These are phyloP conservation scores for Sporothrix euskadiensis DNA, from an alignment of 2,329 filamentous ascomycete species.

Conservation along the genomic window DNA sequence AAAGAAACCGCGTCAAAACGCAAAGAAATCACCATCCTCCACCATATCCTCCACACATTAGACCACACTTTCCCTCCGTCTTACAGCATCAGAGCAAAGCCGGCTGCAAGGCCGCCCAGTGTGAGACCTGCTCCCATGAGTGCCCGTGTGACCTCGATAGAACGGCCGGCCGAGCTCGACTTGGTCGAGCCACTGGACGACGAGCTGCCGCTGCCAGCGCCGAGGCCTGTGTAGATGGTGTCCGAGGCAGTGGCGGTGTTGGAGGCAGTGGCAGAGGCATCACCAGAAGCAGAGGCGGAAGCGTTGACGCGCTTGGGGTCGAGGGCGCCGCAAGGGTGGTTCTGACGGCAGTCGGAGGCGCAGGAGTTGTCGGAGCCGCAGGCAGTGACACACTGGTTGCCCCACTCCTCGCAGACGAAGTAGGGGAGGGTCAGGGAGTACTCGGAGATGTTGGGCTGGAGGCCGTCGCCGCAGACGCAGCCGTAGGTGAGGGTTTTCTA, in stretches of 20 bases:
- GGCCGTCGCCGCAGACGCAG: constrained; percentile 69
- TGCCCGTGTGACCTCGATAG: constrained; percentile 40
- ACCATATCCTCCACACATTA: background rate
- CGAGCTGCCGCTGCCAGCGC: constrained; percentile 26
- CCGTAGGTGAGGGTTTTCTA: constrained; percentile 64
- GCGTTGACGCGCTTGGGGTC: constrained; percentile 62
- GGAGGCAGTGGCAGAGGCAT: constrained; percentile 42
- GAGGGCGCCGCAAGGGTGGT: constrained; percentile 73
- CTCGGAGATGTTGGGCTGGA: constrained; percentile 70
- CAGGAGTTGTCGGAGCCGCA: constrained; percentile 62
- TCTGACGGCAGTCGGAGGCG: constrained; percentile 58
- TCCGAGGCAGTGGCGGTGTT: constrained; percentile 36
- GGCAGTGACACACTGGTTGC: constrained; percentile 62
- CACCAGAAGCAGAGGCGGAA: constrained; percentile 49
- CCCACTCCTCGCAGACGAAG: constrained; percentile 72
- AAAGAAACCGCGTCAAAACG: background rate
- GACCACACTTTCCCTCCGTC: background rate
- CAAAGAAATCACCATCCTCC: background rate
- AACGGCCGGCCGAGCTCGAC: constrained; percentile 27
- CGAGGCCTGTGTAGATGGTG: constrained; percentile 43
- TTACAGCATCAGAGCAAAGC: constrained; percentile 48
- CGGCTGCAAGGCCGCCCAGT: constrained; percentile 35
- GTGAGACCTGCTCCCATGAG: constrained; percentile 35
- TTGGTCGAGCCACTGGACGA: constrained; percentile 13
- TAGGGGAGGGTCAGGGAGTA: constrained; percentile 78